phyloP scores from a whole-genome alignment of 2,329 filamentous ascomycete genomes.

The Hymenoscyphus infarciens region DNA sequence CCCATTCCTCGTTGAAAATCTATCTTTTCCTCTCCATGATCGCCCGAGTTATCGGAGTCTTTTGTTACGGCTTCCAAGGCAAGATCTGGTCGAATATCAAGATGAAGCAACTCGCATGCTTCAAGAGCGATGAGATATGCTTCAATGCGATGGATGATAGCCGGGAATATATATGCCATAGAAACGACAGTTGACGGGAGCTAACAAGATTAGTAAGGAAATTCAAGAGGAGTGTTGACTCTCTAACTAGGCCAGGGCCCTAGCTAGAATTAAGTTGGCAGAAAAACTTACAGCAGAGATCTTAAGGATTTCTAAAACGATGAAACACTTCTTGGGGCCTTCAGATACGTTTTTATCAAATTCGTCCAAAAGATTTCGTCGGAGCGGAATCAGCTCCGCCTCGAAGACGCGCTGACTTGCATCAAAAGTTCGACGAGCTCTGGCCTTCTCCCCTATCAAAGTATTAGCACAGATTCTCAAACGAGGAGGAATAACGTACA shows the following conservation, averaged over 20 bases:
- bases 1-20: constrained; percentile 85
- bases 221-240: background rate
- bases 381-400: constrained; percentile 68
- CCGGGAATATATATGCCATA: constrained; percentile 74
- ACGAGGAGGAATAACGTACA: constrained; percentile 39
- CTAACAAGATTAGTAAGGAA: constrained; percentile 38
- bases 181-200: constrained; percentile 66
- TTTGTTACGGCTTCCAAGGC: constrained; percentile 92
- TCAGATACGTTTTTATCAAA: constrained; percentile 49
- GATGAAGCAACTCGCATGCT: constrained; percentile 60
- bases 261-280: background rate
- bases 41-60: constrained; percentile 79
- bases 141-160: constrained; percentile 81
- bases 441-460: constrained; percentile 45
- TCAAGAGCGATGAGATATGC: constrained; percentile 77
- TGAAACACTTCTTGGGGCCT: constrained; percentile 50
- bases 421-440: constrained; percentile 50
- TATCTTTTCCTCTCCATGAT: constrained; percentile 62
- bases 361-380: constrained; percentile 80
- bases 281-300: constrained; percentile 66
- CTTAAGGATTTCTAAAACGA: constrained; percentile 73
- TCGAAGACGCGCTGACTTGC: constrained; percentile 77
- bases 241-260: too few relatives aligned
- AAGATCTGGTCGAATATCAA: constrained; percentile 62
- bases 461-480: background rate